Percentiles rank a stretch among this genome's conserved stretches.
These are phyloP conservation scores for Choiromyces venosus DNA, from an alignment of 495 filamentous ascomycete genomes.

Conservation along the genomic window DNA sequence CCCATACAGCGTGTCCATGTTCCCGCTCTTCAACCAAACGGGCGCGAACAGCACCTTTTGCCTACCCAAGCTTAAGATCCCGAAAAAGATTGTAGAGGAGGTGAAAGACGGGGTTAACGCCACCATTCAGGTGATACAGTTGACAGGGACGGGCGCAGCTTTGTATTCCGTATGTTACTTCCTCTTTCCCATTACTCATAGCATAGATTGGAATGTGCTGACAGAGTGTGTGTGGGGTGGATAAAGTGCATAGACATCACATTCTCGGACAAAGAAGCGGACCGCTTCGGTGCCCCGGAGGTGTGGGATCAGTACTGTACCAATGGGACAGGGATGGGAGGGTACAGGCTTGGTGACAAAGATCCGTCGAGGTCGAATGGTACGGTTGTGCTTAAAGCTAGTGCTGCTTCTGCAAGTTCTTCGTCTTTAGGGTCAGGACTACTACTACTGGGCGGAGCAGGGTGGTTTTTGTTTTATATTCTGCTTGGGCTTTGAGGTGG, in stretches of 20 bases:
- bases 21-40: slow-evolving; percentile 53
- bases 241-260: slow-evolving; percentile 58
- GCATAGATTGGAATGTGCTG: too few species aligned
- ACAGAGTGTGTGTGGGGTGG: background rate
- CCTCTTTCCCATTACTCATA: background rate
- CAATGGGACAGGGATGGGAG: slow-evolving; percentile 46
- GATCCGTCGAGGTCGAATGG: background rate
- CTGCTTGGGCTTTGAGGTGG: too few species aligned
- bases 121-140: slow-evolving; percentile 56
- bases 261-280: slow-evolving; percentile 49
- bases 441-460: too few species aligned
- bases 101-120: slow-evolving; percentile 49
- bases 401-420: background rate
- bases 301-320: slow-evolving; percentile 46
- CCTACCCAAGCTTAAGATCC: slow-evolving; percentile 49
- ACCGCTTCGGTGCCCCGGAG: slow-evolving; percentile 39
- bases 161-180: slow-evolving; percentile 56
- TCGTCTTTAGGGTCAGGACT: too few species aligned
- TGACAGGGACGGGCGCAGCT: slow-evolving; percentile 47
- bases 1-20: slow-evolving; percentile 56
- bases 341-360: background rate
- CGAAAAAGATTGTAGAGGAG: slow-evolving; percentile 41
- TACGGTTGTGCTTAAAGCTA: background rate
- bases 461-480: too few species aligned
- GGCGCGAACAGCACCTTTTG: slow-evolving; percentile 56